A percentile compares a stretch with the other conserved stretches of the same genome.
phyloP scores from a whole-genome alignment of 805 yeast species.

The Wickerhamomyces silvicola region DNA sequence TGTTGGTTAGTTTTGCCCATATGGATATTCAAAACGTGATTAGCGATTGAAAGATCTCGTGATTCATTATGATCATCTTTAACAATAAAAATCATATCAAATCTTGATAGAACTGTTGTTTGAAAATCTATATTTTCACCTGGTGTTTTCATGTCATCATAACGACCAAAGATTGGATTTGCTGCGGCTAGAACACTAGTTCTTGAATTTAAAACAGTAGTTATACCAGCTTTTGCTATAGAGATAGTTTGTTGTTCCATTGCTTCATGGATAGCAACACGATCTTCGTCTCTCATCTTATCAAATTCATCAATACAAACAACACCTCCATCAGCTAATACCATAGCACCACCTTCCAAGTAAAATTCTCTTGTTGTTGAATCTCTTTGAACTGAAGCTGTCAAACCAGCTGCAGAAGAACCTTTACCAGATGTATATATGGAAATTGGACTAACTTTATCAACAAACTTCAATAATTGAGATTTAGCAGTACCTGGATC shows the following conservation, averaged over 20 bases:
- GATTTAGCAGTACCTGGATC: conserved; percentile 99
- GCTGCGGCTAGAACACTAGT: conserved; percentile 98
- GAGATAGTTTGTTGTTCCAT: conserved; percentile 99
- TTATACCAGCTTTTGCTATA: conserved; percentile 98
- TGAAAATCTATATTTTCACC: conserved; percentile 98
- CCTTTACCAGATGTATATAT: conserved; percentile 98
- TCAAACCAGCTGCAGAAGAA: conserved; percentile 98
- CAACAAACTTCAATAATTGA: conserved; percentile 90
- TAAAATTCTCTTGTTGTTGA: conserved; percentile 83
- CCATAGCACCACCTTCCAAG: conserved; percentile 99
- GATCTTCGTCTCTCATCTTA: conserved; percentile 97
- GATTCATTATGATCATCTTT: conserved; percentile 88
- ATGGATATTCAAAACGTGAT: conserved; percentile 92
- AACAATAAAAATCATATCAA: conserved; percentile 96
- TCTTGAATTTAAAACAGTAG: conserved; percentile 92
- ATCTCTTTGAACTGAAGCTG: conserved; percentile 96
- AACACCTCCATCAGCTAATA: conserved; percentile 98
- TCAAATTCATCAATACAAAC: conserved; percentile 99
- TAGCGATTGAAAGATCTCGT: conserved; percentile 85
- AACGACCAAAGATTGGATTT: conserved; percentile 93
- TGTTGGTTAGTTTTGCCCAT: conserved; percentile 62
- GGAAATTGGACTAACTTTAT: conserved; percentile 89
- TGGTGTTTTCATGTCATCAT: conserved; percentile 92
- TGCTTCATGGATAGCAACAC: conserved; percentile 99
- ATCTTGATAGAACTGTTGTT: conserved; percentile 92